phyloP scores from a whole-genome alignment of 305 asterid genomes.

The Nicotiana rustica region DNA sequence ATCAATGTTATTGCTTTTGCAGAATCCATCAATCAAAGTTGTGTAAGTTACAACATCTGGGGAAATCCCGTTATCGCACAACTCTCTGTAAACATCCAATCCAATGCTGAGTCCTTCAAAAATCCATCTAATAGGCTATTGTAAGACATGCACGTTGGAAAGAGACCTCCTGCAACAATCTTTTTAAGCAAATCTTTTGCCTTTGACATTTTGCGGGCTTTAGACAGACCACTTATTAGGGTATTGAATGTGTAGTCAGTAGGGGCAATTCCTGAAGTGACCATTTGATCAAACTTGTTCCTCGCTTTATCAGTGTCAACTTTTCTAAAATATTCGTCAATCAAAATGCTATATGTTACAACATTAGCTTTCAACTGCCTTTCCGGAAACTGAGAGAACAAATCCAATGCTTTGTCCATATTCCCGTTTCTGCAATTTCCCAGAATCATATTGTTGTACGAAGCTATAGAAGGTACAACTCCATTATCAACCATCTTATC shows the following conservation, averaged over 20 bases:
- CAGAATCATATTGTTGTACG: constrained; percentile 68
- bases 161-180: constrained; percentile 55
- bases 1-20: constrained; percentile 53
- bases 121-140: constrained; percentile 76
- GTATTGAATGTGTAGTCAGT: constrained; percentile 63
- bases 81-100: constrained; percentile 64
- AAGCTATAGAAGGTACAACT: constrained; percentile 57
- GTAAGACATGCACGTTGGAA: constrained; percentile 65
- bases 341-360: constrained; percentile 68
- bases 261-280: constrained; percentile 58
- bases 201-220: constrained; percentile 56
- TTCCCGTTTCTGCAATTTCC: constrained; percentile 71
- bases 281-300: constrained; percentile 63
- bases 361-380: constrained; percentile 60
- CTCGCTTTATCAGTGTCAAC: constrained; percentile 62
- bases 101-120: constrained; percentile 72
- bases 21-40: constrained; percentile 68
- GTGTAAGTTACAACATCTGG: constrained; percentile 76
- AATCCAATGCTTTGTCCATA: constrained; percentile 59
- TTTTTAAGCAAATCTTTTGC: constrained; percentile 59
- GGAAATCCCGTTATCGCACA: constrained; percentile 55
- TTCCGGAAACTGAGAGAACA: constrained; percentile 56
- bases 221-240: constrained; percentile 68
- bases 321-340: constrained; percentile 69
- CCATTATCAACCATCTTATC: constrained; percentile 63